Percentiles rank a stretch among this genome's conserved stretches.
Evolutionary conservation across 192 early-diverging fungal genomes (phyloP).

Genomic region (Podila clonocystis): DNA sequence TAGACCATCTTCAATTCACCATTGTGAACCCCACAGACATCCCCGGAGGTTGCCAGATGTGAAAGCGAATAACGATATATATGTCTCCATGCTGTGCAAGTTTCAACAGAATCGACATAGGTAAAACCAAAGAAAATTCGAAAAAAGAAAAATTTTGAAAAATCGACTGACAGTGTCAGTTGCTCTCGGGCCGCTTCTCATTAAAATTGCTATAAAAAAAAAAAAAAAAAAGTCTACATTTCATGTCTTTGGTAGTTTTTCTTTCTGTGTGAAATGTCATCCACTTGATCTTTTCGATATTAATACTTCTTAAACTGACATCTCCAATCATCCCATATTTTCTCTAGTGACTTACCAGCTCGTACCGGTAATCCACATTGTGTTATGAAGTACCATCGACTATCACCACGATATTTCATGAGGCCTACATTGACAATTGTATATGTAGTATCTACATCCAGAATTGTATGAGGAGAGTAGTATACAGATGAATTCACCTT

Average conservation of each 20-base stretch:
- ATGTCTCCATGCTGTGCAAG: not conserved
- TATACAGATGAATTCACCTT: no score
- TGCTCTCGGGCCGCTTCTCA: constrained; percentile 6
- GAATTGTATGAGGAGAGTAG: no score
- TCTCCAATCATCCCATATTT: not conserved
- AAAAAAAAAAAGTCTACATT: no score
- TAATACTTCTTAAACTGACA: no score
- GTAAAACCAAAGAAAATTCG: not conserved
- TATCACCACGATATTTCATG: no score
- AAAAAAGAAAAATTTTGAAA: constrained; percentile 2
- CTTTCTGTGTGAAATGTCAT: not conserved
- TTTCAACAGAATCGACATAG: not conserved
- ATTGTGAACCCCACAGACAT: not conserved
- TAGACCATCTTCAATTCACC: not conserved
- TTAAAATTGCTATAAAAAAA: not conserved
- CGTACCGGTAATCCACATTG: not conserved
- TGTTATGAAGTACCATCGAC: not conserved
- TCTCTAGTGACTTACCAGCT: not conserved
- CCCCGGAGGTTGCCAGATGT: not conserved
- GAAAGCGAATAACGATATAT: not conserved
- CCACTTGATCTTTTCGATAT: no score
- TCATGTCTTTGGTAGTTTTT: not conserved
- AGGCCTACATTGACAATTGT: no score
- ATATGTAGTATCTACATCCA: no score
- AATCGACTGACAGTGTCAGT: constrained; percentile 11